Evolutionary conservation across 306 rosid genomes (phyloP), one percentile per base, ranked within the genome.

Genomic region (Astragalus membranaceus): DNA sequence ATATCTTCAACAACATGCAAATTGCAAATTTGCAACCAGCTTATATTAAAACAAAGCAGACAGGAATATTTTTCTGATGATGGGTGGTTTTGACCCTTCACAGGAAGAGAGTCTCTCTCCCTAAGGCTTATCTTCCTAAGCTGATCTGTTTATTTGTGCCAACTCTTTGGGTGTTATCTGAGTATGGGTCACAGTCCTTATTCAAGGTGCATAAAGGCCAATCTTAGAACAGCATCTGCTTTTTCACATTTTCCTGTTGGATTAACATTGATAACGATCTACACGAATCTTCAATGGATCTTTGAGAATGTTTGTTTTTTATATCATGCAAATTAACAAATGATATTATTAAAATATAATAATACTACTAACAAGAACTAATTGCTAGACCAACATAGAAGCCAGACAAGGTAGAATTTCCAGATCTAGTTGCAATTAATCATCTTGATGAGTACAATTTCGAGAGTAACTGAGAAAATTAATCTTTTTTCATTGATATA

Each of bases 401-500:
- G n/a, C n/a, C n/a, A n/a, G n/a, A 20, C 23, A 20, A 20, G 23
- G 23, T n/a, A n/a, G n/a, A n/a, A 20, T 26, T 26, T 0, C 30
- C 1, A 26, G 30, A 26, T 26, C 30, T 26, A 26, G 3, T 26
- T 2, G 30, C 3, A 26, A 26, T 26, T 26, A 26, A 26, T 26
- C 30, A 26, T 26, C 30, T 26, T 26, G 3, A 26, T 26, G 30
- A 26, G 30, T 2, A 1, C 30, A 26, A 26, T 26, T 1, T 26
- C 3, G 3, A 26, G 30, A 35, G 35, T 30, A 35, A 10, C 26
- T 62, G 20, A 58, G 79, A 70, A 82, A 69, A 53, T 26, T 83
- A 62, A 63, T 71, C 77, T 85, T 81, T 5, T 6, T 81, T 81
- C 88, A 82, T 83, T 90, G 87, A 84, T 88, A 41, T 83, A 86